phyloP scores from a whole-genome alignment of 768 basidiomycete species.

The Pisolithus tinctorius region DNA sequence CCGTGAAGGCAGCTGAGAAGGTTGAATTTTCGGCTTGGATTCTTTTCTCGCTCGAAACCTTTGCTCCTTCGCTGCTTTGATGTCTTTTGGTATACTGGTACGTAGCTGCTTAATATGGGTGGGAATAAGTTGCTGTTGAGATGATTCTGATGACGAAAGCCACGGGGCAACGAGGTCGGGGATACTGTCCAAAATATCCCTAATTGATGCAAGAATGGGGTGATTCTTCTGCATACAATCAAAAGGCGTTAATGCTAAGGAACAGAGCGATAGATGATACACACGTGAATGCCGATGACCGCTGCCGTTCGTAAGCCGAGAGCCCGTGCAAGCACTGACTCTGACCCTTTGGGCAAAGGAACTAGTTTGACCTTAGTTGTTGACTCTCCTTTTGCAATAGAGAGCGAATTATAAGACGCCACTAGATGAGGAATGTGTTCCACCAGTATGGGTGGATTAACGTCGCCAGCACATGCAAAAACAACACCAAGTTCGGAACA shows the following conservation, averaged over 20 bases:
- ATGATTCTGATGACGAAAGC: slow-evolving; percentile 32
- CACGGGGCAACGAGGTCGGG: slow-evolving; percentile 59
- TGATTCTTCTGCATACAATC: slow-evolving; percentile 31
- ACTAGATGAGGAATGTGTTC: slow-evolving; percentile 73
- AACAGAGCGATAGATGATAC: slow-evolving; percentile 11
- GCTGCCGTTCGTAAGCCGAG: slow-evolving; percentile 65
- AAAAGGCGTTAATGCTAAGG: slow-evolving; percentile 2
- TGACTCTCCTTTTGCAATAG: slow-evolving; percentile 4
- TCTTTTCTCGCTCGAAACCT: slow-evolving; percentile 44
- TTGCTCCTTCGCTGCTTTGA: slow-evolving; percentile 59
- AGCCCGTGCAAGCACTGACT: slow-evolving; percentile 48
- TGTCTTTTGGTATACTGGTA: slow-evolving; percentile 74
- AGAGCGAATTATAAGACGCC: slow-evolving; percentile 62
- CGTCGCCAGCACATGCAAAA: slow-evolving; percentile 68
- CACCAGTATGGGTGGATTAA: slow-evolving; percentile 66
- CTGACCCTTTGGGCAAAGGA: slow-evolving; percentile 62
- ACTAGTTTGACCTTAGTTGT: slow-evolving; percentile 46
- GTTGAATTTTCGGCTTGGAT: slow-evolving; percentile 31
- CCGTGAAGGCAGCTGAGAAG: slow-evolving; percentile 9
- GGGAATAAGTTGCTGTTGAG: slow-evolving; percentile 39
- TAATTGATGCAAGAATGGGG: slow-evolving; percentile 31
- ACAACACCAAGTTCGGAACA: slow-evolving; percentile 32
- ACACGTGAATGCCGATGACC: slow-evolving; percentile 61
- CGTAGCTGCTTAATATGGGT: slow-evolving; percentile 79
- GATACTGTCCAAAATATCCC: slow-evolving; percentile 41